phyloP scores from a whole-genome alignment of 306 rosid genomes.

The Alnus glutinosa region DNA sequence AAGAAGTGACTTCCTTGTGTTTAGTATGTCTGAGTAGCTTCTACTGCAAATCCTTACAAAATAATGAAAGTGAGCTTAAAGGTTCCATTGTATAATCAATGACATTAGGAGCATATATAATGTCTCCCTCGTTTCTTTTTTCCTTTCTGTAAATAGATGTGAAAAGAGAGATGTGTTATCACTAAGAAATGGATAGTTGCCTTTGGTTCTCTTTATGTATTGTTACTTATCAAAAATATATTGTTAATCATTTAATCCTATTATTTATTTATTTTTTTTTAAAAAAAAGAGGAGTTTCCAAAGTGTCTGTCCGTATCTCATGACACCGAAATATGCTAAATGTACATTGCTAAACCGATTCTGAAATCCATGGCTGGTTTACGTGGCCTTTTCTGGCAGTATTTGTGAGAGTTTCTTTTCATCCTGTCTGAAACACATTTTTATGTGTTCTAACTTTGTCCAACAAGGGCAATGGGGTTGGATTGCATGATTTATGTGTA shows the following conservation, averaged over 20 bases:
- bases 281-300: not conserved
- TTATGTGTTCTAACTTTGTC: not conserved
- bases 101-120: not conserved
- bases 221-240: too few species aligned
- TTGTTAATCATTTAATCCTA: too few species aligned
- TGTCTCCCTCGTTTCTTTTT: not conserved
- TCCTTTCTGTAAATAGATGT: not conserved
- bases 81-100: not conserved
- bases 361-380: not conserved
- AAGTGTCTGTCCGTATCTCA: not conserved
- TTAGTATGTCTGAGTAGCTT: not conserved
- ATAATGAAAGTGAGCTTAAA: not conserved
- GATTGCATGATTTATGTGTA: not conserved
- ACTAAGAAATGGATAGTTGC: not conserved
- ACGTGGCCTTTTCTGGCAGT: not conserved
- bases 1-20: not conserved
- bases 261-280: too few species aligned
- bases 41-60: not conserved
- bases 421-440: not conserved
- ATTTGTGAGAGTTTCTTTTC: not conserved
- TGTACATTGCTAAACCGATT: not conserved
- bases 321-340: not conserved
- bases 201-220: not conserved
- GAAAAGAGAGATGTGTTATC: too few species aligned
- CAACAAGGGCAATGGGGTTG: not conserved